Conservation (phyloP, 768 basidiomycete species). For the Mycena capillaripes region DNA sequence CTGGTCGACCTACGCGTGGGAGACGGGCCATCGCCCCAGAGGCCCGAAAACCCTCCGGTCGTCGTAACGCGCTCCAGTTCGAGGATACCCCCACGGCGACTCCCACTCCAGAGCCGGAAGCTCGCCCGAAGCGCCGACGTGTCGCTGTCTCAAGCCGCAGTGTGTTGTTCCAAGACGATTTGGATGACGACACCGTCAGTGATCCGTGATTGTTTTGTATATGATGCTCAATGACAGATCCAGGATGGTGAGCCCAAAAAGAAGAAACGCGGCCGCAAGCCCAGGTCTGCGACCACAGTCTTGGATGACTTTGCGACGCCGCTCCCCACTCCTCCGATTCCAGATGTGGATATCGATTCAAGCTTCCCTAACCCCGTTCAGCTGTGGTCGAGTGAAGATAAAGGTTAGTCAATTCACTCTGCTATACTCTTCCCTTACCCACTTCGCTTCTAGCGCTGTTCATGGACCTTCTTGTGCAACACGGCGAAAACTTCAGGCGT, state of each 20-base stretch:
- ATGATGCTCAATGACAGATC: conserved; percentile 8
- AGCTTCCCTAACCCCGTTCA: conserved; percentile 51
- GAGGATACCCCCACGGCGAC: conserved; percentile 57
- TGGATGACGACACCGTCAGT: conserved; percentile 33
- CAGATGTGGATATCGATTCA: conserved; percentile 38
- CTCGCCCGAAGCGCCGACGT: conserved; percentile 49
- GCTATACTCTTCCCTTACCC: conserved; percentile 31
- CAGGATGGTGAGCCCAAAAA: conserved; percentile 48
- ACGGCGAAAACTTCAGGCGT: conserved; percentile 78
- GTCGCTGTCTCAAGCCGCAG: conserved; percentile 25
- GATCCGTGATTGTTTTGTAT: conserved; percentile 7
- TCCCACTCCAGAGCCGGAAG: conserved; percentile 64
- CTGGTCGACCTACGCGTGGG: conserved; percentile 56
- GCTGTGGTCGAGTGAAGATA: conserved; percentile 77
- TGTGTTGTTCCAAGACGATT: conserved; percentile 25
- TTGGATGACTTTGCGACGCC: conserved; percentile 38
- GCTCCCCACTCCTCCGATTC: conserved; percentile 31
- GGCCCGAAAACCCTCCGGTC: conserved; percentile 28
- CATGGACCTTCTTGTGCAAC: conserved; percentile 66
- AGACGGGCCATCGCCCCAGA: conserved; percentile 48
- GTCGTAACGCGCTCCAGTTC: conserved; percentile 42
- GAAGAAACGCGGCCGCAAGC: conserved; percentile 50
- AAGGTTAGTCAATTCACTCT: conserved; percentile 56
- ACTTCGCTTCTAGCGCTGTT: conserved; percentile 58
- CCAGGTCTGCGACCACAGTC: conserved; percentile 44